These are phyloP conservation scores for Chrysochromulina parva DNA, from an alignment of 78 protist genomes.

Conservation along the genomic window DNA sequence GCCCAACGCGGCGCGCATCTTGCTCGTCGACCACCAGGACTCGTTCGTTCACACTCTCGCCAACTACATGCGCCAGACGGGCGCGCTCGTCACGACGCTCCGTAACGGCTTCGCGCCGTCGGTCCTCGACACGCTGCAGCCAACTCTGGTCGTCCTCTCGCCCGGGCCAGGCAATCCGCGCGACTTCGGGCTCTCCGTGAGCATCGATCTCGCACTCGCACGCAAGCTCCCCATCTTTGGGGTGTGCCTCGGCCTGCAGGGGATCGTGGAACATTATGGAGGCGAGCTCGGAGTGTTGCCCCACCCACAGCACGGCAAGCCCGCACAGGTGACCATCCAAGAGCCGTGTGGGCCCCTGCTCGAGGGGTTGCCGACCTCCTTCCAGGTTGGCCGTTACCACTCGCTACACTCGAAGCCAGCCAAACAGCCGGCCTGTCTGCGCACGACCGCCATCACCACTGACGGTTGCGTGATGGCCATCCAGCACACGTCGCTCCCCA, in stretches of 20 bases:
- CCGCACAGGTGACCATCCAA: background rate
- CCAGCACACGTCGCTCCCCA: conserved; percentile 30
- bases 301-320: conserved; percentile 44
- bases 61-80: conserved; percentile 46
- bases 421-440: background rate
- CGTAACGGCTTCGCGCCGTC: background rate
- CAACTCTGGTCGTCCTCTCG: conserved; percentile 27
- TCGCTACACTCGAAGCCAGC: background rate
- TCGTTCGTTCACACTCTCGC: conserved; percentile 57
- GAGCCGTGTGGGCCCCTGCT: background rate
- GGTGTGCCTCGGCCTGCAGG: conserved; percentile 47
- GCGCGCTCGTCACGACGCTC: background rate
- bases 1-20: background rate
- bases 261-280: conserved; percentile 32
- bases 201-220: background rate
- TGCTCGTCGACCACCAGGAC: conserved; percentile 48
- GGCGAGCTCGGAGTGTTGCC: conserved; percentile 36
- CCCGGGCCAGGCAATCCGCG: conserved; percentile 46
- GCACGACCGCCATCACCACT: conserved; percentile 1
- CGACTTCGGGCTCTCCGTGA: background rate
- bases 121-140: conserved; percentile 31
- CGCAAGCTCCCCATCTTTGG: conserved; percentile 31
- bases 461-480: conserved; percentile 39
- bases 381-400: conserved; percentile 32
- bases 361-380: background rate